phyloP scores from a whole-genome alignment of 75 land plant species.

The Cunninghamia lanceolata region DNA sequence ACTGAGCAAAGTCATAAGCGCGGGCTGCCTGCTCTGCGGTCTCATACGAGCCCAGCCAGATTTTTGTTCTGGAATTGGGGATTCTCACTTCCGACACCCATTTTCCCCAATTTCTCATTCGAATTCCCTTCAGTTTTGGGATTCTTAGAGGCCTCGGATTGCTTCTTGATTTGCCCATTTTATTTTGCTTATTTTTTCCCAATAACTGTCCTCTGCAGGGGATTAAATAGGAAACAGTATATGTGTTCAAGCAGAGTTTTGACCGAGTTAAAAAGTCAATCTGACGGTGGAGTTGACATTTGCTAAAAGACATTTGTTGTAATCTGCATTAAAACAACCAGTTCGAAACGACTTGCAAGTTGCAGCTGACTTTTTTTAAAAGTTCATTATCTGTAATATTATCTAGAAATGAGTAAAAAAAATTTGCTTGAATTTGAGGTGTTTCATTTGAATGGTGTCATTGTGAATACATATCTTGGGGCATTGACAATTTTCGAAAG shows the following conservation, averaged over 20 bases:
- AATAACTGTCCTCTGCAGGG: neutral
- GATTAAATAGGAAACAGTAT: no score
- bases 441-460: no score
- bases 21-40: conserved; percentile 15
- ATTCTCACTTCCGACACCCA: conserved; percentile 15
- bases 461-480: no score
- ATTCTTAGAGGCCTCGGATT: neutral
- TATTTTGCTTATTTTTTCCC: neutral
- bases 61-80: conserved; percentile 4
- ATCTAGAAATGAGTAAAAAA: no score
- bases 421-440: no score
- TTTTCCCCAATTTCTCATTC: conserved; percentile 15
- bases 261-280: no score
- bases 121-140: conserved; percentile 10
- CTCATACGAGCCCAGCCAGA: conserved; percentile 12
- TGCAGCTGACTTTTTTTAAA: neutral
- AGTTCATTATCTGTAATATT: no score
- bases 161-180: neutral
- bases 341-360: neutral
- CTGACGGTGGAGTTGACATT: no score
- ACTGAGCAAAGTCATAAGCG: conserved; percentile 11
- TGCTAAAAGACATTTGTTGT: no score
- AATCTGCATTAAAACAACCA: no score
- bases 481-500: no score
- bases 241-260: no score